Base-by-base conservation (phyloP, 1,284 basidiomycete species). In the Malassezia dermatis region DNA sequence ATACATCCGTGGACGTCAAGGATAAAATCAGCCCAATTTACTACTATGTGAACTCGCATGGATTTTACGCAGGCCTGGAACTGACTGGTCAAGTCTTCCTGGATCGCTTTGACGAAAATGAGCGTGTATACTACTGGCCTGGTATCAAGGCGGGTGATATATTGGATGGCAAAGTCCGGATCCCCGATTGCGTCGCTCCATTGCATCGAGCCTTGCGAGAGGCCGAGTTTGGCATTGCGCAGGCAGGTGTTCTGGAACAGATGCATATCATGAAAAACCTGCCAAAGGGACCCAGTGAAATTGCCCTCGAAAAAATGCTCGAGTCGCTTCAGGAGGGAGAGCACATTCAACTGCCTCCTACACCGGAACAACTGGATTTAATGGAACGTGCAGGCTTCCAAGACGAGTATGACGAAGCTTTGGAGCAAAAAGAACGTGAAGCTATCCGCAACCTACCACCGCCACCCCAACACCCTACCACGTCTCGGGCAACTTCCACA, bases 211-310 rank as follows among this genome's bases (percentile, higher is more conserved):
- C 79, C 0, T 67, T 81, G 5, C 58, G 70, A 8, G 80, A 79
- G 49, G 79, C 80, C n/a, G 79, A 79, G 53, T 67, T 75, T 0
- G 80, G 80, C n/a, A 59, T 64, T 12, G 79, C 80, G 0, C 80
- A 81, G 57, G 70, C 72, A 8, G 63, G 66, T 7, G 64, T 63
- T 34, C 59, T 75, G 3, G 76, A 73, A n/a, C 34, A 53, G 4
- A 44, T 54, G 2, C 5, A 37, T 53, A 4, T 40, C 15, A 11
- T 41, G 19, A 40, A 41, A 24, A 19, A 27, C 7, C 15, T 49
- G 5, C 48, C 48, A 11, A 31, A 47, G 52, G 8, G 66, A 58
- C 2, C 57, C 8, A 30, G 21, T 26, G 24, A 34, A 19, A 17
- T 28, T 13, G 28, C 19, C 8, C 12, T 35, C 8, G 46, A 48